phyloP scores from a whole-genome alignment of 345 rosid species.

The Syzygium oleosum region DNA sequence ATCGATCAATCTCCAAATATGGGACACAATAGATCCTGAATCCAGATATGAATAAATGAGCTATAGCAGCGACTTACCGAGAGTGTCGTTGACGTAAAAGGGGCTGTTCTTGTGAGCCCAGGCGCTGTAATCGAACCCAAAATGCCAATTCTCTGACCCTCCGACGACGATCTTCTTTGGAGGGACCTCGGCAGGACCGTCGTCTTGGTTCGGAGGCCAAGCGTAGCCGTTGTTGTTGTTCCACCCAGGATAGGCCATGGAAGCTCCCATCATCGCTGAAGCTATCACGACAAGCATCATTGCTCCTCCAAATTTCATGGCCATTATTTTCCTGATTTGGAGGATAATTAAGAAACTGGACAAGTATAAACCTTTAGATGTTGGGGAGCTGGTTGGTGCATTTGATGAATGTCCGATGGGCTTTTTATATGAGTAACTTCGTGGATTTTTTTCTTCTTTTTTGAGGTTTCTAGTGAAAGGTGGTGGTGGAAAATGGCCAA shows the following conservation, averaged over 20 bases:
- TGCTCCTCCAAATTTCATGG: neutral
- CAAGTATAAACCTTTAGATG: neutral
- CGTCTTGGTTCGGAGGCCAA: neutral
- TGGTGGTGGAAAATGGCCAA: slow-evolving; percentile 9
- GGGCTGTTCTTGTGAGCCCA: slow-evolving; percentile 62
- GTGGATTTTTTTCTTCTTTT: neutral
- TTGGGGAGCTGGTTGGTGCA: neutral
- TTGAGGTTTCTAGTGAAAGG: neutral
- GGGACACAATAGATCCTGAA: neutral
- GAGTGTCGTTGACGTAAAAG: slow-evolving; percentile 48
- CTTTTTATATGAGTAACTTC: neutral
- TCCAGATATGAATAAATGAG: neutral
- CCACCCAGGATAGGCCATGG: neutral
- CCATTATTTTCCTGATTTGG: neutral
- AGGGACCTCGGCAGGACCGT: neutral
- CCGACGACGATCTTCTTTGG: slow-evolving; percentile 49
- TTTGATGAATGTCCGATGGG: neutral
- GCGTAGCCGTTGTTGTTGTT: neutral
- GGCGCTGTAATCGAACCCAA: slow-evolving; percentile 44
- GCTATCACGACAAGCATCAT: neutral
- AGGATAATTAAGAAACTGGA: neutral
- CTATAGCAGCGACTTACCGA: slow-evolving; percentile 24
- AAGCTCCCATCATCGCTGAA: neutral
- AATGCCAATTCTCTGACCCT: slow-evolving; percentile 57
- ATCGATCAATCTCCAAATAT: neutral